Evolutionary conservation across 2,329 filamentous ascomycete genomes (phyloP), one percentile per base, ranked within the genome.

Genomic region (Spiromastix sp.): DNA sequence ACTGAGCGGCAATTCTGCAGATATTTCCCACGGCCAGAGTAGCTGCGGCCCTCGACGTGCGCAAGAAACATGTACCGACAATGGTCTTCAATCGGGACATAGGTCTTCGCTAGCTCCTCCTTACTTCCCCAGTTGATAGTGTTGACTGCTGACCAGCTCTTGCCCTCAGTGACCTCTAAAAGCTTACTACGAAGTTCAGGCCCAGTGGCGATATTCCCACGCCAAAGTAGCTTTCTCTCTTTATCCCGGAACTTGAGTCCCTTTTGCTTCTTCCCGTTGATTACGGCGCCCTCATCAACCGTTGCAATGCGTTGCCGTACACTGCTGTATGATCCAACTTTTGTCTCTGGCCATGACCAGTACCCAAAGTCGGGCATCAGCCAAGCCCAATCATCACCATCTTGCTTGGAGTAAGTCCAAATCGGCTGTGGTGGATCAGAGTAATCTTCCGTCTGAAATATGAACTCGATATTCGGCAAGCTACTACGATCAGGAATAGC

Each of bases 341-440:
- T 56, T 12, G 64, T 61, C 39, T 69, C 65, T 2, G 67, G 67
- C 67, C 66, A 71, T 6, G 62, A 57, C 64, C 66, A 72, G 52
- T 67, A 70, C 21, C 66, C 68, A 43, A 71, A 72, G 43, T 72
- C 68, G 0, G 68, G 68, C 50, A 71, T 70, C 13, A 71, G 50
- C 68, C 68, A 71, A 28, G 57, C 51, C 10, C 57, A 48, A 5
- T 49, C 49, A 21, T 66, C 56, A n/a, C 57, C 52, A 6, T 56
- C 48, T 22, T 43, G 53, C 31, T 54, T 59, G 3, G 63, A 58
- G 42, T 64, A 69, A 4, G 59, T 57, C 66, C 66, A 66, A 1
- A 68, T 32, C 18, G 63, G 15, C 25, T 38, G n/a, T 26, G 54
- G 46, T 5, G 51, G 48, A 10, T 55, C 47, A 29, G 55, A 55